Evolutionary conservation across 257 asterid species (phyloP), one percentile per base, ranked within the genome.

Genomic region (Rubia yunnanensis): DNA sequence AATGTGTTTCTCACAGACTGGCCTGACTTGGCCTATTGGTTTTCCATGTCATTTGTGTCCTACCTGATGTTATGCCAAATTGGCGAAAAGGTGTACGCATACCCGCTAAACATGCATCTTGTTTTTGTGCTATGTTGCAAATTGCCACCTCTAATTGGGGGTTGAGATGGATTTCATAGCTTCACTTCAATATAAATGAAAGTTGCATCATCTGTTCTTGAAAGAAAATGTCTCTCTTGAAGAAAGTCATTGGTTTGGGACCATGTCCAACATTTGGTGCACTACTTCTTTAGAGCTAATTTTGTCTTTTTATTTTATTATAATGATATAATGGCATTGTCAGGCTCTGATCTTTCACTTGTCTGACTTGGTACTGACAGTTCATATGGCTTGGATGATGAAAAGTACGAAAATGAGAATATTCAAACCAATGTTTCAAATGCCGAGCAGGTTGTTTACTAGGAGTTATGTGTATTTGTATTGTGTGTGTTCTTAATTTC

Each of bases 371-470:
- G 8, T 38, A 31, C 70, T 60, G 55, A 22, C 88, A 89, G 99
- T 77, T 85, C 96, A 41, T 92, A 85, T 72, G 74, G 71, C 49
- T 84, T 92, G 83, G 94, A 81, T 44, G 97, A 92, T 64, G 81
- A 59, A 68, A 92, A 84, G 78, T 89, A 70, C 59, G 96, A 84
- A 86, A 84, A 84, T 3, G 94, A 89, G 71, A 89, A 83, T 68
- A 76, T 76, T 78, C 89, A 78, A 48, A 54, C 78, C 66, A 89
- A 87, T 82, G 68, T 71, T 24, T 83, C 90, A 31, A 92, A 89
- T 75, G 62, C 81, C 67, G 86, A 76, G 71, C 97, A 92, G 97
- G 97, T 92, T 66, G 69, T 68, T 75, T 23, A 11, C 69, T 44
- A 65, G 64, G 24, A 78, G 63, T 27, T 53, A 52, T 70, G 22